Evolutionary conservation across 2,329 filamentous ascomycete genomes (phyloP), one percentile per base, ranked within the genome.

Genomic region (Colletotrichum lupini): DNA sequence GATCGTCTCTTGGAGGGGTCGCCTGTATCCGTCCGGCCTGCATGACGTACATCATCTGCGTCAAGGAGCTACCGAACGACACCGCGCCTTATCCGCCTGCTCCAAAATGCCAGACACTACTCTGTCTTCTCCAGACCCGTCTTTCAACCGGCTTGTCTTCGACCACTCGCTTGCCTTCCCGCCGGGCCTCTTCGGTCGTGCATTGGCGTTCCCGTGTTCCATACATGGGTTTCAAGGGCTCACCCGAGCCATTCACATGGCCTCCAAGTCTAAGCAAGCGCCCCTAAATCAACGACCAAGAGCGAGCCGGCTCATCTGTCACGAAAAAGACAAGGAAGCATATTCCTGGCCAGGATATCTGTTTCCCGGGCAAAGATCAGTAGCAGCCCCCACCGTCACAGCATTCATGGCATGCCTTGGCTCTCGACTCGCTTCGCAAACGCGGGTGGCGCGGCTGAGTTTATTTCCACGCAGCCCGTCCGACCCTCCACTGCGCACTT

Each of bases 11-110:
- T 67, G 46, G 71, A 61, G 46, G 69, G 73, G 19, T 16, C 56
- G 55, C 66, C 57, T 70, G 66, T 66, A 67, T 37, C 73, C 58
- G 61, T 63, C 66, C 65, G 66, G 67, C 57, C 52, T 74, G 66
- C 73, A 74, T 74, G 67, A 71, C 66, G 73, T 72, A 67, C 62
- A 74, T 75, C 62, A 75, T 74, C 71, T 74, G 71, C 73, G 61
- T 74, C 73, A 67, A 67, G 35, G 57, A 70, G 46, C 59, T 32
- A 52, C 37, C 35, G 35, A 65, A 30, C 55, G 28, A 57, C 19
- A 49, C 26, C 30, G 70, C 66, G 70, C 60, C 70, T 49, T 60
- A 60, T 60, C 67, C 67, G 70, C 60, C 70, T 73, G 53, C 69
- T 58, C 30, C 56, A 64, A 56, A 49, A 35, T 24, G 16, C 24